These are phyloP conservation scores for Botrytis medusae DNA, from an alignment of 2,329 filamentous ascomycete genomes.

Conservation along the genomic window DNA sequence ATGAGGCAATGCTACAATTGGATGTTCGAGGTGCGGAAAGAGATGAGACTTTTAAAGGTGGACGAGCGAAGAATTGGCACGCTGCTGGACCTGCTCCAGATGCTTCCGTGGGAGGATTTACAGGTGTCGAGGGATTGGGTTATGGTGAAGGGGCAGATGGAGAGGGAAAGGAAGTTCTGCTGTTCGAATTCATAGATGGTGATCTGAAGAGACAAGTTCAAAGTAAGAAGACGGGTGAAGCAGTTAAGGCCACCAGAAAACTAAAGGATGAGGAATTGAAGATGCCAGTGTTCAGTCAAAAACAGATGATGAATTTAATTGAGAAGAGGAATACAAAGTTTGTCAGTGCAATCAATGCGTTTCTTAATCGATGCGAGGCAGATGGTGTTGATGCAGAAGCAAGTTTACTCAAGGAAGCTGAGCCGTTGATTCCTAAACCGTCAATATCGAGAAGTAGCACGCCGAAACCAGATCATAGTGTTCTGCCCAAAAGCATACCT, in stretches of 20 bases:
- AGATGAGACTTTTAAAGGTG: slow-evolving; percentile 63
- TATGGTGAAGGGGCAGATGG: slow-evolving; percentile 39
- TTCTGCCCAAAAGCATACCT: slow-evolving; percentile 71
- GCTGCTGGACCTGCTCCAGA: slow-evolving; percentile 53
- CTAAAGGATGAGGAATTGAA: slow-evolving; percentile 77
- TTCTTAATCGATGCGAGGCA: slow-evolving; percentile 70
- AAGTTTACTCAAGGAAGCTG: slow-evolving; percentile 57
- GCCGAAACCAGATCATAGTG: slow-evolving; percentile 42
- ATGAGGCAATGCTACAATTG: slow-evolving; percentile 78
- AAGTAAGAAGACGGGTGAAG: slow-evolving; percentile 70
- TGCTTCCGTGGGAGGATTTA: slow-evolving; percentile 56
- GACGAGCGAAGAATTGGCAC: slow-evolving; percentile 52
- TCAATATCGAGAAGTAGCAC: slow-evolving; percentile 46
- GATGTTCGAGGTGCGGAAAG: slow-evolving; percentile 68
- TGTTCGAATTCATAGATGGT: slow-evolving; percentile 91
- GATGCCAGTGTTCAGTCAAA: slow-evolving; percentile 90
- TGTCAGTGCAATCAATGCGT: slow-evolving; percentile 69
- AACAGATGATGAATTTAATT: slow-evolving; percentile 85
- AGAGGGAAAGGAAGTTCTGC: slow-evolving; percentile 65
- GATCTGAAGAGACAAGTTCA: slow-evolving; percentile 81
- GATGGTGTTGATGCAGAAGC: slow-evolving; percentile 66
- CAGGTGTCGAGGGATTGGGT: slow-evolving; percentile 48
- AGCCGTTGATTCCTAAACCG: slow-evolving; percentile 62
- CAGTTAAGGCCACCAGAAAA: slow-evolving; percentile 64
- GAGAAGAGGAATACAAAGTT: slow-evolving; percentile 89